A percentile compares a stretch with the other conserved stretches of the same genome.
Evolutionary conservation across 495 filamentous ascomycete genomes (phyloP).

Genomic region (Trichoderma orchidacearum): DNA sequence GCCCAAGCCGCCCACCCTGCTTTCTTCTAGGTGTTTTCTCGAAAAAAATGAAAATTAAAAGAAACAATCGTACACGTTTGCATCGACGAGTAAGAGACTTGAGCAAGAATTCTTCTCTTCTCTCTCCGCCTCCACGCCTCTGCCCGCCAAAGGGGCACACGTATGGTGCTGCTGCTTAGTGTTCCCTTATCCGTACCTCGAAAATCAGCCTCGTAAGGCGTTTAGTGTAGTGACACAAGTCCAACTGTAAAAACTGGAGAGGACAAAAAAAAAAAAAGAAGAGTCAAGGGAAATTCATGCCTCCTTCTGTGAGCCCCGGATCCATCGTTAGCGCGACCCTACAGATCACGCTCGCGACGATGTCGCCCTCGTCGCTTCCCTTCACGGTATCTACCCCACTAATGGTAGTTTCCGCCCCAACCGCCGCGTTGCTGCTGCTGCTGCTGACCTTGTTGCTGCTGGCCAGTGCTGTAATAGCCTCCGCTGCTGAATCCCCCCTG

Average conservation of each 20-base stretch:
- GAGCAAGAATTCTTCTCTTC: neutral
- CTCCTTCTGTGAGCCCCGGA: neutral
- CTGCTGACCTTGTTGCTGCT: conserved; percentile 24
- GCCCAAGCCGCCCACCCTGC: conserved; percentile 1
- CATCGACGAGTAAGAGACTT: neutral
- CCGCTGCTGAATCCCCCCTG: conserved; percentile 35
- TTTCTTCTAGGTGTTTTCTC: neutral
- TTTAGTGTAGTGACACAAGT: neutral
- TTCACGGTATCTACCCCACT: conserved; percentile 6
- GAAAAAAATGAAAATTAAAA: neutral
- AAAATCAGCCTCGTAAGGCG: neutral
- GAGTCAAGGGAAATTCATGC: neutral
- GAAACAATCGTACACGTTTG: conserved; percentile 1
- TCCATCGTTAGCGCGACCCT: neutral
- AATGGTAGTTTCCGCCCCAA: conserved; percentile 63
- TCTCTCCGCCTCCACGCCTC: neutral
- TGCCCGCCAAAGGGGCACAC: neutral
- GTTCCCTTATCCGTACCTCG: neutral
- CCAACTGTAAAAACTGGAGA: neutral
- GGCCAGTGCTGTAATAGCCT: conserved; percentile 36
- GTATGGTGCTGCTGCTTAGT: neutral
- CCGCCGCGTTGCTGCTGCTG: conserved; percentile 31
- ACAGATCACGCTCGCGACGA: neutral
- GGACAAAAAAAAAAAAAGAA: neutral
- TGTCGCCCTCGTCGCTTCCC: neutral